Base-by-base conservation (phyloP, 306 rosid species). In the Quercus glauca region DNA sequence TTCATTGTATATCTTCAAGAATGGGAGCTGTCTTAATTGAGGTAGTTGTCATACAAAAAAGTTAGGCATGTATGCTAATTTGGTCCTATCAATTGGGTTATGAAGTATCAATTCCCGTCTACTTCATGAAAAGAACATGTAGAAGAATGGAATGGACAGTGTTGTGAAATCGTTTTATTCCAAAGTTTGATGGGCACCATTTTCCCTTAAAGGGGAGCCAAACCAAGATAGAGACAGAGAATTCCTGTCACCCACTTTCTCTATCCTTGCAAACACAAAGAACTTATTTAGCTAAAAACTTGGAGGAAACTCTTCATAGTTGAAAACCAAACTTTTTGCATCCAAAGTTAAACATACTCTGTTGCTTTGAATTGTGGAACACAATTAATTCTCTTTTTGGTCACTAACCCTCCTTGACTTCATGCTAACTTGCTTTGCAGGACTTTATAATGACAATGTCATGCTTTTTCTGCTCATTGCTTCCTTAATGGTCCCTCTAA, bases 371-470 rank as follows among this genome's bases (percentile, higher is more conserved):
- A 69, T 51, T 63, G 45, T 73, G 51, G 76, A 84, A 79, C 21
- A 63, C 18, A 20, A 9, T 29, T 15, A 3, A 4, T 10, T 37
- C 15, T 18, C 13, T 21, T 55, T 29, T 35, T 37, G 14, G 12
- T 56, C 49, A 20, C 58, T 37, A 41, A 18, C 25, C 37, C 5
- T 21, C 49, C 64, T 51, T 65, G 51, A 76, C 31, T 55, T 19
- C 19, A 9, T 49, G 45, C 29, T 80, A 77, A 59, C 70, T 59
- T 83, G 76, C 73, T 76, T 75, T 71, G 84, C 94, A 91, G 99
- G 97, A 73, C 84, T 87, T 73, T 78, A 84, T 73, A 55, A 73
- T 28, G 80, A 72, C 51, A 72, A 73, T 4, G 76, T 76, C 76
- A 78, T 78, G 73, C 74, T 80, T 65, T 55, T 81, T 29, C 74